Conservation (phyloP, 306 rosid genomes). For the Canavalia gladiata region DNA sequence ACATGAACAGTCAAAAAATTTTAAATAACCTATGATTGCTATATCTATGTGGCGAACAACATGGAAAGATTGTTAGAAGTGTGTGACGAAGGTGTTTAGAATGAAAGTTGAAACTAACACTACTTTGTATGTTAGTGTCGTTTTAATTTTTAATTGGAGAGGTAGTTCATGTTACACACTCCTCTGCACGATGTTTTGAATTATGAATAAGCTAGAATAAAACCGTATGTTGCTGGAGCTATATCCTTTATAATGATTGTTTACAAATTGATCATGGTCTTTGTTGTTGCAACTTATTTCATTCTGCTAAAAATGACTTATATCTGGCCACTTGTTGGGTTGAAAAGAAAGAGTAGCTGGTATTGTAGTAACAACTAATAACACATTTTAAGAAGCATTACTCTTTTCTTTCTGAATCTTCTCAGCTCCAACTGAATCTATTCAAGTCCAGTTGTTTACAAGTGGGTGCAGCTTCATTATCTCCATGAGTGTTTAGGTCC, state of each 20-base stretch:
- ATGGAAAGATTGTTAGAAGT: background rate
- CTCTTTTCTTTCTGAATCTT: background rate
- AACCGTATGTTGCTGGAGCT: constrained; percentile 40
- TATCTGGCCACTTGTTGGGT: constrained; percentile 22
- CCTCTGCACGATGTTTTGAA: constrained; percentile 6
- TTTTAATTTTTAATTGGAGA: background rate
- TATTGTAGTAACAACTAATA: constrained; percentile 24
- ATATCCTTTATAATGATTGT: constrained; percentile 36
- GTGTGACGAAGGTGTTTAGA: background rate
- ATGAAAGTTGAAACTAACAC: background rate
- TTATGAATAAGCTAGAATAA: constrained; percentile 26
- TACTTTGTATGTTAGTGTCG: background rate
- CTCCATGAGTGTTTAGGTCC: constrained; percentile 76
- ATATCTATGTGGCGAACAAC: too few species aligned
- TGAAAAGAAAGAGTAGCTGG: constrained; percentile 15
- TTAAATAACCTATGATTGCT: background rate
- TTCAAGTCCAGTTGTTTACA: constrained; percentile 70
- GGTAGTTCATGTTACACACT: background rate
- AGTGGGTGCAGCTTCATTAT: constrained; percentile 63
- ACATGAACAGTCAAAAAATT: background rate
- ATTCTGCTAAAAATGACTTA: constrained; percentile 41
- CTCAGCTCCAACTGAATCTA: constrained; percentile 72
- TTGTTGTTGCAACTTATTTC: constrained; percentile 48
- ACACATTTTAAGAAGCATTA: constrained; percentile 37
- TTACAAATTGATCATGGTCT: constrained; percentile 46